phyloP scores from a whole-genome alignment of 257 asterid species.

The Asclepias syriaca region DNA sequence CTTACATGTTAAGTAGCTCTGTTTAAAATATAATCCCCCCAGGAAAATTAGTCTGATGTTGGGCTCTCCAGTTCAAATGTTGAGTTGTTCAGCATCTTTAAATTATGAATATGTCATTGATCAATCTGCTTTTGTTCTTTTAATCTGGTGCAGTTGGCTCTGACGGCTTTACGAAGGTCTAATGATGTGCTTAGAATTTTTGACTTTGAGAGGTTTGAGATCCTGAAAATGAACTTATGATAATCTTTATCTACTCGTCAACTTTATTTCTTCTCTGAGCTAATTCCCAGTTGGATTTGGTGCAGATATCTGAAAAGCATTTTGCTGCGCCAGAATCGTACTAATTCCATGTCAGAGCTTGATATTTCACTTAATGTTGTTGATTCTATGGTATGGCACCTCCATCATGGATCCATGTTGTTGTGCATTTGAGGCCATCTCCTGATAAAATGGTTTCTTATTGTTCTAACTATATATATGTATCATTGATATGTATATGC shows the following conservation, averaged over 20 bases:
- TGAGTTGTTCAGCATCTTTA: neutral
- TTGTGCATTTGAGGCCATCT: neutral
- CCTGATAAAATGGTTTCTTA: constrained; percentile 4
- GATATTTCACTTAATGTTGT: constrained; percentile 37
- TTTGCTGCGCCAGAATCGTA: constrained; percentile 61
- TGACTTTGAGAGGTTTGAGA: constrained; percentile 71
- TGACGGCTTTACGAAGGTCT: constrained; percentile 74
- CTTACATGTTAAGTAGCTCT: neutral
- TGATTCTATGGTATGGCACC: constrained; percentile 51
- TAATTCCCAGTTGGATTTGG: constrained; percentile 18
- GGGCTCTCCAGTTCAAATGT: neutral
- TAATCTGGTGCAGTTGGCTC: constrained; percentile 61
- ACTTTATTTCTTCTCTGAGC: constrained; percentile 19
- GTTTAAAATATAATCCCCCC: neutral
- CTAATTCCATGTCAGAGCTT: constrained; percentile 49
- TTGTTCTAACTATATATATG: neutral
- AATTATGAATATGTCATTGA: neutral
- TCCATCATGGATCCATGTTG: constrained; percentile 1
- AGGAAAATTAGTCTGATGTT: neutral
- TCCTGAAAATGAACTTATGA: neutral
- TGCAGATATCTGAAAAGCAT: constrained; percentile 62
- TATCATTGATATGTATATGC: no score
- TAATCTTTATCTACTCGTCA: constrained; percentile 6
- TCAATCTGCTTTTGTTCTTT: neutral
- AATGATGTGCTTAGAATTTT: constrained; percentile 35